Evolutionary conservation across 371 early-diverging fungal species (phyloP).

Genomic region (Amoeboaphelidium protococcarum): DNA sequence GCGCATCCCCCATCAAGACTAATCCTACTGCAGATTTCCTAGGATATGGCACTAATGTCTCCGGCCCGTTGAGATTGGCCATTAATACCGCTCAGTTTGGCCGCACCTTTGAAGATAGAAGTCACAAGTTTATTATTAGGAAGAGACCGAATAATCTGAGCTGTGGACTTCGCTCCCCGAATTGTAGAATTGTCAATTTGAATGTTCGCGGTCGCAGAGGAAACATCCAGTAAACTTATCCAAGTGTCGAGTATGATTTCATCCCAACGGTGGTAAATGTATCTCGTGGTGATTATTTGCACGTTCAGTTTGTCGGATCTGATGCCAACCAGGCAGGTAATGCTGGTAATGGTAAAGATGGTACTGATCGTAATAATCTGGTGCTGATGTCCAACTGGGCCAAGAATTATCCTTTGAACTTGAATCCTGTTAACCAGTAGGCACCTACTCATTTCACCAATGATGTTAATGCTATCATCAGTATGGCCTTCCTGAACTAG

Average conservation of each 20-base stretch:
- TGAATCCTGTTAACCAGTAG: conserved; percentile 5
- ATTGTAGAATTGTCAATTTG: conserved; percentile 6
- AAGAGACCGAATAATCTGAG: conserved; percentile 5
- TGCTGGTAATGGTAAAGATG: conserved; percentile 10
- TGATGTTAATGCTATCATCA: conserved; percentile 4
- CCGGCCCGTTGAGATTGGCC: conserved; percentile 9
- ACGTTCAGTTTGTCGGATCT: conserved; percentile 15
- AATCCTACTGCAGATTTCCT: conserved; percentile 10
- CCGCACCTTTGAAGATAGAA: conserved; percentile 13
- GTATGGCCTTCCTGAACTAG: conserved; percentile 11
- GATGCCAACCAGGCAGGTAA: conserved; percentile 11
- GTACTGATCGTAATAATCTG: conserved; percentile 6
- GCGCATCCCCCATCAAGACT: conserved; percentile 6
- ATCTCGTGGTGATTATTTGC: conserved; percentile 8
- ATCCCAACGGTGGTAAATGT: conserved; percentile 8
- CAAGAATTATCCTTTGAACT: conserved; percentile 2
- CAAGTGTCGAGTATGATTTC: conserved; percentile 14
- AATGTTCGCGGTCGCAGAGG: conserved; percentile 14
- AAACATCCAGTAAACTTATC: conserved; percentile 12
- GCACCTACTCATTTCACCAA: conserved; percentile 8
- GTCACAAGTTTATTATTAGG: conserved; percentile 12
- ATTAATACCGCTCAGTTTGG: conserved; percentile 13
- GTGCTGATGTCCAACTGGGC: background rate
- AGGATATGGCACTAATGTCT: conserved; percentile 6
- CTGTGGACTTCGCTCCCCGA: conserved; percentile 4